Conservation (phyloP, 164 flowering plant species). For the Dillenia suffruticosa region DNA sequence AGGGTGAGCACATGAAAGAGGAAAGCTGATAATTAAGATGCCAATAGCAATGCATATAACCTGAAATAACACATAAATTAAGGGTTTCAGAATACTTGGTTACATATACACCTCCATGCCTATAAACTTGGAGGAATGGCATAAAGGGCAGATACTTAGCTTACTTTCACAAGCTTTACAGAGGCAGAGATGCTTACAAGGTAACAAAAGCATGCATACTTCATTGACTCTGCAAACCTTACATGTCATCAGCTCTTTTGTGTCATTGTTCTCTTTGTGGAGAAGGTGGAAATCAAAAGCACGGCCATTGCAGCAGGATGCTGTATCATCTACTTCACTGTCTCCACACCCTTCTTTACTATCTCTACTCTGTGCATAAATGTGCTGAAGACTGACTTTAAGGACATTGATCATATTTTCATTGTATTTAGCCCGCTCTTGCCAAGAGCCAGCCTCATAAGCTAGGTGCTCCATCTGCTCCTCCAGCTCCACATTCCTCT, state of each 20-base stretch:
- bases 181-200: conserved; percentile 88
- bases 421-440: conserved; percentile 62
- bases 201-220: conserved; percentile 74
- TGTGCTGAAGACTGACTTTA: conserved; percentile 63
- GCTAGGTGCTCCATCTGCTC: conserved; percentile 49
- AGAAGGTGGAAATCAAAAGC: conserved; percentile 51
- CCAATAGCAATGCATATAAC: conserved; percentile 15
- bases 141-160: conserved; percentile 70
- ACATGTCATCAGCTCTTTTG: conserved; percentile 61
- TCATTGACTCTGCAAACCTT: conserved; percentile 69
- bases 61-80: conserved; percentile 16
- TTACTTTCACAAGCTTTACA: conserved; percentile 86
- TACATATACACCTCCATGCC: conserved; percentile 77
- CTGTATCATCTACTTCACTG: conserved; percentile 82
- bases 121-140: conserved; percentile 60
- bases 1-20: not conserved
- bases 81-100: conserved; percentile 14
- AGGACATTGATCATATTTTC: conserved; percentile 65
- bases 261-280: conserved; percentile 40
- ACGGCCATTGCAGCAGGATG: conserved; percentile 72
- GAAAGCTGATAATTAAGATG: conserved; percentile 1
- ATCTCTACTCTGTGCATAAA: conserved; percentile 55
- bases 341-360: conserved; percentile 92
- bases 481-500: conserved; percentile 68
- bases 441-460: conserved; percentile 70